phyloP scores from a whole-genome alignment of 139 green algal genomes.

The Auxenochlorella protothecoides region DNA sequence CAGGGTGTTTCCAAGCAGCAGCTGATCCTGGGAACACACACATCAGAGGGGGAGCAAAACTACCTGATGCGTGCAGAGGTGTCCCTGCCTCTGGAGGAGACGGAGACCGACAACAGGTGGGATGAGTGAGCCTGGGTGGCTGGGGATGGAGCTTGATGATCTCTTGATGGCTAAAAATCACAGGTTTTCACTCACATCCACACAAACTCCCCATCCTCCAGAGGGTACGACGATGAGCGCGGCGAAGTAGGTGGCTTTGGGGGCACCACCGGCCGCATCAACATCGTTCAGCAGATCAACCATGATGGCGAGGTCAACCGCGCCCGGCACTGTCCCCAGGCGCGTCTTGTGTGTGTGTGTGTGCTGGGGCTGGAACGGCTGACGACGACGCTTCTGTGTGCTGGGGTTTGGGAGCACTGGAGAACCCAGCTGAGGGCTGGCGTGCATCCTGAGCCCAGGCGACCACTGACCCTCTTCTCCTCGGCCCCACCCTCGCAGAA shows the following conservation, averaged over 20 bases:
- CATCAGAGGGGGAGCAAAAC: constrained; percentile 95
- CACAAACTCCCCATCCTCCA: background rate
- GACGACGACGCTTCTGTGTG: no score
- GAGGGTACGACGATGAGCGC: constrained; percentile 82
- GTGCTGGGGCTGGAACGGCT: no score
- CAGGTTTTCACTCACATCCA: no score
- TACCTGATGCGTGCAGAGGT: constrained; percentile 96
- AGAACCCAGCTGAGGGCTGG: no score
- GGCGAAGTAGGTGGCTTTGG: constrained; percentile 89
- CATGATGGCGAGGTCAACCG: constrained; percentile 98
- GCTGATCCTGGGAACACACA: constrained; percentile 96
- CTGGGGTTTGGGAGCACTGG: no score
- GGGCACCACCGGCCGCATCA: constrained; percentile 41
- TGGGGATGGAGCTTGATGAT: no score
- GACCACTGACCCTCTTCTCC: no score
- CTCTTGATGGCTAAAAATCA: no score
- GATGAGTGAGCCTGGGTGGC: constrained; percentile 8
- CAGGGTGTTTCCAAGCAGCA: constrained; percentile 76
- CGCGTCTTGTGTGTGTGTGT: background rate
- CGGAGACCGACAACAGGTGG: constrained; percentile 54
- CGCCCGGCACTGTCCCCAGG: constrained; percentile 42
- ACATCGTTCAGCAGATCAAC: constrained; percentile 95
- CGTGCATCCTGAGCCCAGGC: no score
- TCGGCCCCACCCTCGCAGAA: constrained; percentile 58
- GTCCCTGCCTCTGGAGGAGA: constrained; percentile 83